Base-by-base conservation (phyloP, 2,329 filamentous ascomycete species). In the Plenodomus lindquistii region DNA sequence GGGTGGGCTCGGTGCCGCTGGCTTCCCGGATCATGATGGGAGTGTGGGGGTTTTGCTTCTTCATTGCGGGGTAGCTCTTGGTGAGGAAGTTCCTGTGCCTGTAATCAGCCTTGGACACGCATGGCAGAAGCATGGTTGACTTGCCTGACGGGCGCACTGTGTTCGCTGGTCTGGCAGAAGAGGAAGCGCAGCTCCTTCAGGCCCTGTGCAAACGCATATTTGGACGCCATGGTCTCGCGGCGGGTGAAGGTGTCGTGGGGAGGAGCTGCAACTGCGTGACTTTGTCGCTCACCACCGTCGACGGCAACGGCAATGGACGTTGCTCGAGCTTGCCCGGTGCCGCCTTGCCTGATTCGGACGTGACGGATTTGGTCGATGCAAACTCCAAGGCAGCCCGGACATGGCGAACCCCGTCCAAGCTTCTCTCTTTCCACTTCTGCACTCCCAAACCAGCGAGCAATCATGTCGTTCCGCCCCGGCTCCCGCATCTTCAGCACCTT, bases 21-120 rank as follows among this genome's bases (percentile, higher is more conserved):
- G 93, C 94, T 80, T 97, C 94, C 71, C 94, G 89, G 69, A 99
- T 86, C 80, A 99, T 81, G 76, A 99, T 97, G 45, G 94, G 94
- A 40, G 84, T 92, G 75, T 89, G 80, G 48, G 94, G 94, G 80
- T 99, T 99, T 82, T 93, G 89, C 82, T 96, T 95, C 85, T 99
- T 99, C 93, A 99, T 97, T 52, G 89, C 94, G 39, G 94, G 94
- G 76, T 99, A 99, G 60, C 91, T 86, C 72, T 90, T 85, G 59
- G 87, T 87, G 60, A 99, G 82, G 78, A 99, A 99, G 22, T 88
- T 86, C 74, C 94, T 97, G 29, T 24, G n/a, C 2, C 4, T 6
- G 8, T 8, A 24, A 37, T 60, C 41, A 57, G 52, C 41, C 21
- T 50, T n/a, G n/a, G n/a, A n/a, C n/a, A n/a, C n/a, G n/a, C n/a